A percentile compares a stretch with the other conserved stretches of the same genome.
These are phyloP conservation scores for Trichoderma oligosporum DNA, from an alignment of 2,329 filamentous ascomycete species.

Conservation along the genomic window DNA sequence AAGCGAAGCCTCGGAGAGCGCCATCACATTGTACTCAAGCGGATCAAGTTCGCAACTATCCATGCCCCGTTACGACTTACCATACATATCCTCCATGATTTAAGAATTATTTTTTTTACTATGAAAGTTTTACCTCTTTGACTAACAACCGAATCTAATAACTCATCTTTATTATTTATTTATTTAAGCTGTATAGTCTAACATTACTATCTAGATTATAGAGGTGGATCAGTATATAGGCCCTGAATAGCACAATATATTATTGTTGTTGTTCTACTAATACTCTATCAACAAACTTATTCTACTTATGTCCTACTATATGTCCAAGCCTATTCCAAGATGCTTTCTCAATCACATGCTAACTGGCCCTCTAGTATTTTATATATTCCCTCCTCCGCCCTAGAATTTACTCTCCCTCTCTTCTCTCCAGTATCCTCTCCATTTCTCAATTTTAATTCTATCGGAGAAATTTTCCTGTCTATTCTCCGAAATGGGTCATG, in stretches of 20 bases:
- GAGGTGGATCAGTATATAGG: not conserved
- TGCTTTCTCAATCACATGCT: too few species aligned
- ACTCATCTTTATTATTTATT: not conserved
- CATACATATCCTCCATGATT: not conserved
- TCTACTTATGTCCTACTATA: too few species aligned
- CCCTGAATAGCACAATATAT: not conserved
- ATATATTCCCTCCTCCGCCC: too few species aligned
- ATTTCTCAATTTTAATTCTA: not conserved
- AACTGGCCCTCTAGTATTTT: too few species aligned
- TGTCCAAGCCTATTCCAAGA: too few species aligned
- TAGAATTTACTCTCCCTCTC: not conserved
- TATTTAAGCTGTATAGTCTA: not conserved
- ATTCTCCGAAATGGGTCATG: not conserved
- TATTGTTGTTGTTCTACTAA: too few species aligned
- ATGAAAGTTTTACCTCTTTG: not conserved
- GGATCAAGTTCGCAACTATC: not conserved
- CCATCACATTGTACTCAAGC: not conserved
- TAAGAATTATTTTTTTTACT: not conserved
- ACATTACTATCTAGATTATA: constrained; percentile 3
- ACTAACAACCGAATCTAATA: not conserved
- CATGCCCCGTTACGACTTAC: constrained; percentile 6
- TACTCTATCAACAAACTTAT: too few species aligned
- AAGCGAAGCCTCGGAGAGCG: not conserved
- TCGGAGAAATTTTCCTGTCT: not conserved
- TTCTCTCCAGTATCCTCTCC: not conserved